These are phyloP conservation scores for Syzygium grande DNA, from an alignment of 345 rosid genomes.

Conservation along the genomic window DNA sequence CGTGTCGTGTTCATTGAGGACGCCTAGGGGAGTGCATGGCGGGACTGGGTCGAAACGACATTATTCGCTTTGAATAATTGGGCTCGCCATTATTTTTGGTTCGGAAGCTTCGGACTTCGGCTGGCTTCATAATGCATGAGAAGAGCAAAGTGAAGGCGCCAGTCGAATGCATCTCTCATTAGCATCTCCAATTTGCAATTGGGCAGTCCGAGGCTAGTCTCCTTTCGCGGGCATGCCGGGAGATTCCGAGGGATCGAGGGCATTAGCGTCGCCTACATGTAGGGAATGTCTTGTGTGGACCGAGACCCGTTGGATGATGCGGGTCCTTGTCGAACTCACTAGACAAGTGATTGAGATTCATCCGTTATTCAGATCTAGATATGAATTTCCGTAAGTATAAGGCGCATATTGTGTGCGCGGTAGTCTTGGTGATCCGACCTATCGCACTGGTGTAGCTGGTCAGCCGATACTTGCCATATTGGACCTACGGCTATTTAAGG, in stretches of 20 bases:
- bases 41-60: neutral
- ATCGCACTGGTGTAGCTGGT: neutral
- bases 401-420: neutral
- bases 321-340: neutral
- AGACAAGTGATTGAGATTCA: neutral
- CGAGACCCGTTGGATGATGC: neutral
- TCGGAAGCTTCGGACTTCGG: neutral
- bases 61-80: neutral
- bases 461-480: neutral
- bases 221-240: rapidly evolving
- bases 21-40: neutral
- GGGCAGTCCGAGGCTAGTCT: neutral
- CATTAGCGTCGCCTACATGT: neutral
- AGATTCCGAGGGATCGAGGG: neutral
- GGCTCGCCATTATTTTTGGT: neutral
- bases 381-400: neutral
- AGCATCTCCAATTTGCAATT: neutral
- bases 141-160: rapidly evolving
- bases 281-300: neutral
- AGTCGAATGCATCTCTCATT: neutral
- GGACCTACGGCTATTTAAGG: neutral
- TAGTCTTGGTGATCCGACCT: neutral
- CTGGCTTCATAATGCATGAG: neutral
- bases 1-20: neutral
- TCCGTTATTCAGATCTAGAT: neutral